Base-by-base conservation (phyloP, 768 basidiomycete species). In the Infundibulicybe gibba region DNA sequence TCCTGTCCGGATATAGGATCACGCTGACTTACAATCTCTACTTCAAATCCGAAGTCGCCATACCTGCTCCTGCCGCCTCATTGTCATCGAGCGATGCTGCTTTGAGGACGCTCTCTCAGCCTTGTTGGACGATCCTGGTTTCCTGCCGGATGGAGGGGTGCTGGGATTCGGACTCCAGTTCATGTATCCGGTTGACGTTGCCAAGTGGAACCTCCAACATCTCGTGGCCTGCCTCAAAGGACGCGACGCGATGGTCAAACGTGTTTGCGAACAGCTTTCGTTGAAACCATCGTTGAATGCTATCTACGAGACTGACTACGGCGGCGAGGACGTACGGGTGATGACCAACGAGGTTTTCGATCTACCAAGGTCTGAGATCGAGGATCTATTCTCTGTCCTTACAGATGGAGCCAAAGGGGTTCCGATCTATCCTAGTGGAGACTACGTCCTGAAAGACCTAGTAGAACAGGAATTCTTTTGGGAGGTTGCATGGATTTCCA, bases 11-110 rank as follows among this genome's bases (percentile, higher is more conserved):
- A 0, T 51, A 70, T 53, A 63, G 71, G 1, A 61, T 76, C 5
- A 71, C 71, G 0, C 49, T 74, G 34, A 74, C 70, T 0, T 74
- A 70, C 56, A 72, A 71, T 52, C 67, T 72, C 32, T 70, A 65
- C 49, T 61, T 63, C 39, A 54, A 46, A 15, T 17, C n/a, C 25
- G 15, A 44, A 38, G 4, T 10, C 35, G 10, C 6, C 35, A n/a
- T 10, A 38, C 14, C 35, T 14, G 35, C 3, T 38, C 4, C 10
- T 10, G 35, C 17, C 35, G 6, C 35, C 35, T 6, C 35, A 6
- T 14, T 38, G 4, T 3, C 14, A n/a, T 10, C 35, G 6, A 10
- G 10, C 17, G 35, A 38, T n/a, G 35, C 6, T 14, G n/a, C 35
- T 10, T 19, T 10, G 10, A 19, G 17, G 10, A 38, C 14, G 17